These are phyloP conservation scores for Whalleya microplaca DNA, from an alignment of 2,329 filamentous ascomycete genomes.

Conservation along the genomic window DNA sequence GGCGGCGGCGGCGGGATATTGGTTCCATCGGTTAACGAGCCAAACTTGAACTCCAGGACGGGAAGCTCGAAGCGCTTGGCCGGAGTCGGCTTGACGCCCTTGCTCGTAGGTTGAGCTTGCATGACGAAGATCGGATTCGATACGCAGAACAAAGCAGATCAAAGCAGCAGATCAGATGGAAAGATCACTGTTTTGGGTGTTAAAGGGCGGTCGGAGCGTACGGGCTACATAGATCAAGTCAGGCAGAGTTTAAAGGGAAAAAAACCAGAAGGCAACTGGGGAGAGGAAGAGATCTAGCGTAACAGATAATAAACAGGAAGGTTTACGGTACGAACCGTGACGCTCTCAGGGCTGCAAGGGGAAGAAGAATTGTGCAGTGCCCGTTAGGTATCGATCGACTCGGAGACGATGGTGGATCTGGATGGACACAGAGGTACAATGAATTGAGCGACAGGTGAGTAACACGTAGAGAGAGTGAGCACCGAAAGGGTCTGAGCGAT, in stretches of 20 bases:
- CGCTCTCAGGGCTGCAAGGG: conserved; percentile 14
- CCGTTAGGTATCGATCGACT: conserved; percentile 18
- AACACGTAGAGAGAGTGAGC: conserved; percentile 17
- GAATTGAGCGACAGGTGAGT: conserved; percentile 12
- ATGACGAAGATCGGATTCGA: conserved; percentile 21
- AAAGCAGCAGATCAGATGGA: conserved; percentile 5
- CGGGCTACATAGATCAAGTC: conserved; percentile 18
- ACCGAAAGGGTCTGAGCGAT: conserved; percentile 13
- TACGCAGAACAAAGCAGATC: conserved; percentile 10
- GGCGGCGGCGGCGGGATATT: conserved; percentile 62
- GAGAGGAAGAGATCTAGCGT: conserved; percentile 17
- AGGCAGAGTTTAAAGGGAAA: conserved; percentile 11
- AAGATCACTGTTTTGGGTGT: conserved; percentile 8
- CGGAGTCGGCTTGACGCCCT: conserved; percentile 25
- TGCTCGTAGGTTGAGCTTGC: conserved; percentile 27
- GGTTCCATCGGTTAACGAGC: conserved; percentile 63
- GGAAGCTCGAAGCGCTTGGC: conserved; percentile 58
- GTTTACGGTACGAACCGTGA: conserved; percentile 24
- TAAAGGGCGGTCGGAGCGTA: conserved; percentile 6
- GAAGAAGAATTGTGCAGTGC: conserved; percentile 9
- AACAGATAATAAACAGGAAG: conserved; percentile 14
- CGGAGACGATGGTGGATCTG: conserved; percentile 13
- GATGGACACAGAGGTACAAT: conserved; percentile 10
- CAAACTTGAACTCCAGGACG: conserved; percentile 61
- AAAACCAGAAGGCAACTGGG: background rate